Percentiles rank a stretch among this genome's conserved stretches.
Conservation (phyloP, 306 rosid species). For the cucumber (Cucumis sativus) region Cucumber_9930_V3 NC_026659.2:26507501-26508000, state of each 20-base stretch:
- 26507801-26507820: slow-evolving; percentile 62
- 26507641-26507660: slow-evolving; percentile 46
- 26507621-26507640: slow-evolving; percentile 30
- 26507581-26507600: slow-evolving; percentile 57
- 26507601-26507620: slow-evolving; percentile 30
- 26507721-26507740: slow-evolving; percentile 45
- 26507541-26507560: slow-evolving; percentile 56
- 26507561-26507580: slow-evolving; percentile 51
- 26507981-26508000: slow-evolving; percentile 18
- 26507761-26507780: slow-evolving; percentile 37
- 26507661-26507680: slow-evolving; percentile 51
- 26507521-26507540: slow-evolving; percentile 66
- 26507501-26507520: slow-evolving; percentile 45
- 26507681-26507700: slow-evolving; percentile 64
- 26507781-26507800: slow-evolving; percentile 56
- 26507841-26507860: slow-evolving; percentile 10
- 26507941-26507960: slow-evolving; percentile 84
- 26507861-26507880: slow-evolving; percentile 29
- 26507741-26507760: slow-evolving; percentile 57
- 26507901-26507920: slow-evolving; percentile 38
- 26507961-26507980: slow-evolving; percentile 36
- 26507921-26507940: slow-evolving; percentile 75
- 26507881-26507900: slow-evolving; percentile 51
- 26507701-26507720: slow-evolving; percentile 74
- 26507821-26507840: slow-evolving; percentile 58